Percentiles rank a stretch among this genome's conserved stretches.
phyloP scores from a whole-genome alignment of 768 basidiomycete genomes.

The Kwoniella botswanensis region DNA sequence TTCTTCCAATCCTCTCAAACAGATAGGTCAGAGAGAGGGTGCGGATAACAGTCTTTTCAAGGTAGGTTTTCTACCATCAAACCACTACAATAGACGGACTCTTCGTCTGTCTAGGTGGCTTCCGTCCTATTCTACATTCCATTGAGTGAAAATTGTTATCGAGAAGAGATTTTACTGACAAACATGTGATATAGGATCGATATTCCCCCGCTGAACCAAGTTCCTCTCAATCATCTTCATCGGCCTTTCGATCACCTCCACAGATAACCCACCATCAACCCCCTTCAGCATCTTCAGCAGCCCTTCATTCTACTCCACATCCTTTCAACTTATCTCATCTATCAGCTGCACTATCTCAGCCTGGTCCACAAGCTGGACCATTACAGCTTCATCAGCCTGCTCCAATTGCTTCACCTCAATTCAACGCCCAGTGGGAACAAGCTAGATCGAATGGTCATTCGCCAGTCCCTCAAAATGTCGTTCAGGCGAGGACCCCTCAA shows the following conservation, averaged over 20 bases:
- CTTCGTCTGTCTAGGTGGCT: too few relatives aligned
- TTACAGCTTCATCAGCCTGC: conserved; percentile 3
- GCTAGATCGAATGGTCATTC: conserved; percentile 40
- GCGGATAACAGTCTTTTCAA: conserved; percentile 86
- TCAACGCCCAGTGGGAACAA: conserved; percentile 40
- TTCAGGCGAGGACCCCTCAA: conserved; percentile 9
- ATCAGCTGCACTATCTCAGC: conserved; percentile 34
- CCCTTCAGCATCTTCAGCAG: conserved; percentile 5
- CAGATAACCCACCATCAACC: conserved; percentile 6
- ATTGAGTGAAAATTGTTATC: too few relatives aligned
- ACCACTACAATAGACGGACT: too few relatives aligned
- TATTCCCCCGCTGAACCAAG: conserved; percentile 14
- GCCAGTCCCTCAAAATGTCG: neutral
- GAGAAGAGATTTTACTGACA: too few relatives aligned
- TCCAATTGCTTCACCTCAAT: conserved; percentile 25
- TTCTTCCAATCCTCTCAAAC: conserved; percentile 80
- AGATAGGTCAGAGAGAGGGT: conserved; percentile 87
- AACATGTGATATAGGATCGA: conserved; percentile 14
- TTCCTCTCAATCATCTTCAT: conserved; percentile 6
- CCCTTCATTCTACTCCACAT: conserved; percentile 34
- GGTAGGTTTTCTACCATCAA: conserved; percentile 58
- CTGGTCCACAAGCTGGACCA: neutral
- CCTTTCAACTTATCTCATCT: conserved; percentile 50
- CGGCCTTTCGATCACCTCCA: conserved; percentile 8
- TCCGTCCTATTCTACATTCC: neutral